Conservation (phyloP, 2,329 filamentous ascomycete genomes). For the Fusarium keratoplasticum region DNA sequence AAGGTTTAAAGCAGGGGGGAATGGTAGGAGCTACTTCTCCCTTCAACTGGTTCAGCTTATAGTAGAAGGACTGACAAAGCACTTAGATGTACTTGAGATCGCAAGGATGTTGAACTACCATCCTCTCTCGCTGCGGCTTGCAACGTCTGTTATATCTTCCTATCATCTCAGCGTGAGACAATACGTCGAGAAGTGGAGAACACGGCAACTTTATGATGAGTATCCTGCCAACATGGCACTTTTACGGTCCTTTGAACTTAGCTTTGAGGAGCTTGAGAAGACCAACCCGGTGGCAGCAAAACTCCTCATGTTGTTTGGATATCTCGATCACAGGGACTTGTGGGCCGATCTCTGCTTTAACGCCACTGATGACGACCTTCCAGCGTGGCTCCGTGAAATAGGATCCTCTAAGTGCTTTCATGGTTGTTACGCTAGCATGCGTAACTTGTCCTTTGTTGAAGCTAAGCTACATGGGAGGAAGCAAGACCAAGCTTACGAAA, state of each 20-base stretch:
- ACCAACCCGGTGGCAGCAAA: background rate
- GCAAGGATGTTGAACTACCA: background rate
- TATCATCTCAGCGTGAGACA: background rate
- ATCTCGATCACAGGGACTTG: background rate
- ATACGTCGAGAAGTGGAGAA: background rate
- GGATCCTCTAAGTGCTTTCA: background rate
- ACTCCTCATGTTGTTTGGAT: background rate
- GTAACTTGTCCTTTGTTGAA: background rate
- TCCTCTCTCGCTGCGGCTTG: background rate
- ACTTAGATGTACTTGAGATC: background rate
- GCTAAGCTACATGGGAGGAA: background rate
- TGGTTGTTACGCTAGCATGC: background rate
- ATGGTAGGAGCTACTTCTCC: background rate
- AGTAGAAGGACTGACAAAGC: background rate
- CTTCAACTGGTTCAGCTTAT: background rate
- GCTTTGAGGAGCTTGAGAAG: background rate
- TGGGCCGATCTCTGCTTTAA: background rate
- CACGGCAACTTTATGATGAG: background rate
- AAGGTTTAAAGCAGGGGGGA: background rate
- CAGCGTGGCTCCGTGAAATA: background rate
- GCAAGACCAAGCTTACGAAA: background rate
- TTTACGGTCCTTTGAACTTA: background rate
- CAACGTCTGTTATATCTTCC: background rate
- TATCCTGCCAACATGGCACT: background rate
- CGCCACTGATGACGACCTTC: background rate